Evolutionary conservation across 2,329 filamentous ascomycete species (phyloP), one percentile per base, ranked within the genome.

Genomic region (Endoconidiophora polonica): DNA sequence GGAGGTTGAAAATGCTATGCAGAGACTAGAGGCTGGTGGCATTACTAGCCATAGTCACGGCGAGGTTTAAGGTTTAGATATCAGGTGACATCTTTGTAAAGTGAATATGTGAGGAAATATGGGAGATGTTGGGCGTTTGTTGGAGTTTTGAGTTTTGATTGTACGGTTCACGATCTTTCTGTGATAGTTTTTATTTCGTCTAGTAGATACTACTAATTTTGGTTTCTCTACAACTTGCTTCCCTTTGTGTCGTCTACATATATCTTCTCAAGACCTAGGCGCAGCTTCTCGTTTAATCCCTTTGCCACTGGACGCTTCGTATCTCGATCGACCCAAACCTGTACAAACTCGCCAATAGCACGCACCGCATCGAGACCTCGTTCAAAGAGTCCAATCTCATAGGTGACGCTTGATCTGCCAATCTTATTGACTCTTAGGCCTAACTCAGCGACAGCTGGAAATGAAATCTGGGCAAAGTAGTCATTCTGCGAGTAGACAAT

Each of bases 331-430:
- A 93, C 83, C 66, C 90, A 94, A 9, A 94, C 86, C 61, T 94
- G 88, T 12, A 86, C 74, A 60, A 91, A 87, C 57, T 83, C 82
- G 1, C 87, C 87, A 1, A 94, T 86, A 9, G 86, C 86, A 60
- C 83, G 86, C 7, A 91, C 85, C 18, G 74, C 68, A 1, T 85
- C 77, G 2, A 79, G 67, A 0, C 81, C 85, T 53, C 76, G 72
- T 60, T 86, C 80, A 59, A 95, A 96, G 1, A 96, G 72, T 0
- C 79, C 91, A 52, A 94, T 77, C 61, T 96, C 90, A 60, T 94
- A 96, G 10, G 79, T 84, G 6, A 94, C 87, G 59, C 86, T 94
- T 23, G 84, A 86, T 57, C 77, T 83, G 3, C 88, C 87, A 5
- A 96, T 72, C 63, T 82, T 88, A 57, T 82, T 83, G 36, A 94